Conservation (phyloP, 108 stramenopile species). For the Nitzschia sp. region DNA sequence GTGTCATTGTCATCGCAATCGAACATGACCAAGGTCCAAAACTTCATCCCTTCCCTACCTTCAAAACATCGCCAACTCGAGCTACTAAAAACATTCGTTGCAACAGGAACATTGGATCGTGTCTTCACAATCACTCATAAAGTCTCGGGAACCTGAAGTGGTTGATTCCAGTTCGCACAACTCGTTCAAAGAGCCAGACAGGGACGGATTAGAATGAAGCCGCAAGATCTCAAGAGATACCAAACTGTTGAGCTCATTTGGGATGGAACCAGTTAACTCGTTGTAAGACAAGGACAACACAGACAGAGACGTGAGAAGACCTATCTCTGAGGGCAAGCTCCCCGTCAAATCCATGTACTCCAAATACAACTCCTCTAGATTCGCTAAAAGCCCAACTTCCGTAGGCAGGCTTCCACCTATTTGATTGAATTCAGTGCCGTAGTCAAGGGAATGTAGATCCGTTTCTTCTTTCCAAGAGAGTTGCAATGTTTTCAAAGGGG, state of each 20-base stretch:
- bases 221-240: constrained; percentile 20
- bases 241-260: constrained; percentile 9
- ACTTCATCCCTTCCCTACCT: no score
- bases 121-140: no score
- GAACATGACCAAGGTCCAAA: no score
- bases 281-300: constrained; percentile 14
- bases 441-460: no score
- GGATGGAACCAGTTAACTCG: constrained; percentile 22
- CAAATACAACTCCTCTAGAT: constrained; percentile 22
- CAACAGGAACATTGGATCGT: not conserved
- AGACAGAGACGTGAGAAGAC: constrained; percentile 1
- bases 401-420: constrained; percentile 20
- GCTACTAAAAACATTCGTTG: not conserved
- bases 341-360: constrained; percentile 31
- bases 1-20: no score
- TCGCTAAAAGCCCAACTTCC: constrained; percentile 16
- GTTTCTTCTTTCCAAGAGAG: no score
- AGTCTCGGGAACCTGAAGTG: no score
- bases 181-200: no score
- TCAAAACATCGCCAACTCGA: no score
- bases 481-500: no score
- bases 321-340: constrained; percentile 32
- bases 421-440: no score
- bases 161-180: no score
- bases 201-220: constrained; percentile 18